These are phyloP conservation scores for Marchantia polymorpha DNA, from an alignment of 225 moss, liverwort and hornwort species.

Conservation along the genomic window DNA sequence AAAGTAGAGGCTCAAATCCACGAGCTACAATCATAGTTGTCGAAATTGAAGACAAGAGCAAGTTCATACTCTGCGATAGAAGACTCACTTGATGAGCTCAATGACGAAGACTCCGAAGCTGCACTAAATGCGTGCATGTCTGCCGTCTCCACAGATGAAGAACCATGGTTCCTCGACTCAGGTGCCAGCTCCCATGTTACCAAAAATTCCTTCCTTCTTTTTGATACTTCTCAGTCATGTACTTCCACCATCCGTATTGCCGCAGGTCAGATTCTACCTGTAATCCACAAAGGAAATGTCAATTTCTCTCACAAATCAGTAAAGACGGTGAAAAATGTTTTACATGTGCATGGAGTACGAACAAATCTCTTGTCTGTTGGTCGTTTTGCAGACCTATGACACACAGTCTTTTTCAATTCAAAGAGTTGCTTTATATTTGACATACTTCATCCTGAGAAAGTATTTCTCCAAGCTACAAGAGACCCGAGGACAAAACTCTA, in stretches of 20 bases:
- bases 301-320: not conserved
- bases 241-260: not conserved
- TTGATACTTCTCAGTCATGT: not conserved
- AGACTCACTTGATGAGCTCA: no score
- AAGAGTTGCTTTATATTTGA: not conserved
- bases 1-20: no score
- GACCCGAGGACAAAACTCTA: not conserved
- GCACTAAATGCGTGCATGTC: no score
- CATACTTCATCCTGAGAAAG: not conserved
- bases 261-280: not conserved
- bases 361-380: not conserved
- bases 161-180: not conserved
- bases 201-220: not conserved
- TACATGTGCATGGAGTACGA: not conserved
- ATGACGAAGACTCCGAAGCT: no score
- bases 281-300: not conserved
- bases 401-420: not conserved
- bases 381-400: no score
- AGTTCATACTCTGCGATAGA: no score
- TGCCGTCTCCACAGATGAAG: not conserved
- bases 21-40: no score
- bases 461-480: not conserved
- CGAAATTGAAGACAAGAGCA: no score
- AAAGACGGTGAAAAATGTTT: not conserved
- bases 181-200: not conserved